These are phyloP conservation scores for Lithospermum erythrorhizon DNA, from an alignment of 257 asterid genomes.

Conservation along the genomic window DNA sequence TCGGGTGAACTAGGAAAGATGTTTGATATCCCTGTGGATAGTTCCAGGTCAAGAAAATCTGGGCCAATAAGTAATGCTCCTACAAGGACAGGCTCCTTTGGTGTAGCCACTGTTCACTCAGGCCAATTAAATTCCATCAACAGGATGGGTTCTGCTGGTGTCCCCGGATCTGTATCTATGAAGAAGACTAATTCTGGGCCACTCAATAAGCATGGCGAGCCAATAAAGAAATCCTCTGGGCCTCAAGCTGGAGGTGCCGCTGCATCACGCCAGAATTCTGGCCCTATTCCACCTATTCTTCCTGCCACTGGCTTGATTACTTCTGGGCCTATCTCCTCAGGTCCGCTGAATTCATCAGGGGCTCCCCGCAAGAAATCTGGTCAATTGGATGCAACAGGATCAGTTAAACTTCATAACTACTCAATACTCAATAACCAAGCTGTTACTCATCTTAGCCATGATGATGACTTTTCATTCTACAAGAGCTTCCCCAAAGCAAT, in stretches of 20 bases:
- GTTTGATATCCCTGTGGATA: constrained; percentile 52
- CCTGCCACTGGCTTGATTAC: constrained; percentile 62
- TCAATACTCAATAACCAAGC: constrained; percentile 44
- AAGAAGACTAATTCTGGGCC: constrained; percentile 65
- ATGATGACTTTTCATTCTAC: constrained; percentile 46
- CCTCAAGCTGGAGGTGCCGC: constrained; percentile 48
- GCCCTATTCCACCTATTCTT: constrained; percentile 51
- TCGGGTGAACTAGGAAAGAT: constrained; percentile 84
- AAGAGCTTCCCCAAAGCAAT: constrained; percentile 53
- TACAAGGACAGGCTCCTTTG: constrained; percentile 50
- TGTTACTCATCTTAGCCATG: constrained; percentile 46
- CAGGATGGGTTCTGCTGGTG: constrained; percentile 27
- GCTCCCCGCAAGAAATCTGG: constrained; percentile 60
- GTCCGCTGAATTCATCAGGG: constrained; percentile 50
- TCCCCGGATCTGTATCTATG: constrained; percentile 39
- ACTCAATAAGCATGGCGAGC: constrained; percentile 59
- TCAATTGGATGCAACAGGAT: constrained; percentile 46
- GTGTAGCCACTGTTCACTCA: constrained; percentile 41
- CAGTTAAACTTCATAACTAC: constrained; percentile 36
- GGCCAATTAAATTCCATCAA: constrained; percentile 45
- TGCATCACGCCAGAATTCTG: constrained; percentile 54
- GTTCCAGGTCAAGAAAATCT: constrained; percentile 53
- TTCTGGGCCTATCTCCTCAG: constrained; percentile 66
- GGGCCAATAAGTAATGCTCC: constrained; percentile 58
- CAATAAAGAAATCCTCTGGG: constrained; percentile 54